Conservation (phyloP, 2,329 filamentous ascomycete genomes). For the Triangularia verruculosa region DNA sequence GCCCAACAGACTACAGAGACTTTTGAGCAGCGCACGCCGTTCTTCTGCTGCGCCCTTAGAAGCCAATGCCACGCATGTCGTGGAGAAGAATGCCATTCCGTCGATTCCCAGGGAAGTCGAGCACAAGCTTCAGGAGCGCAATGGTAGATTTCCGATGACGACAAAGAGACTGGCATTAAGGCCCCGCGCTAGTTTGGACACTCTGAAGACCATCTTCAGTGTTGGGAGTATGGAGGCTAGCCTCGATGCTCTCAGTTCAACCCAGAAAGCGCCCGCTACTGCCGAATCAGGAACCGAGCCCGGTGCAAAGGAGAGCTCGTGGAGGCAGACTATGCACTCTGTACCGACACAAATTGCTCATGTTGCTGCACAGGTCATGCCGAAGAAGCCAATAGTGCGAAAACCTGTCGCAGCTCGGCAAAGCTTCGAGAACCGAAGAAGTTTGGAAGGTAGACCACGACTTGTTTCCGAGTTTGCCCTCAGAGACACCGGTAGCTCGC, state of each 20-base stretch:
- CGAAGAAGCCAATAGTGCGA: constrained; percentile 33
- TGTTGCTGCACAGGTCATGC: constrained; percentile 31
- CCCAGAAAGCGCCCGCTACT: not conserved
- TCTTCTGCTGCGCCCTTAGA: constrained; percentile 31
- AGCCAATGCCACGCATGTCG: constrained; percentile 34
- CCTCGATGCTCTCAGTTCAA: constrained; percentile 25
- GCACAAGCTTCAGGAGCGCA: constrained; percentile 36
- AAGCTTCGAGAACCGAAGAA: constrained; percentile 13
- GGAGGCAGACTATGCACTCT: constrained; percentile 29
- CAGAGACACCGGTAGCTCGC: constrained; percentile 9
- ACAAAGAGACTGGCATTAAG: constrained; percentile 39
- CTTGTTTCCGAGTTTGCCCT: not conserved
- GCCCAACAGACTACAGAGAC: constrained; percentile 39
- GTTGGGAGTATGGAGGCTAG: constrained; percentile 44
- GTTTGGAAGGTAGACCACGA: constrained; percentile 1
- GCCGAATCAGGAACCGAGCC: constrained; percentile 2
- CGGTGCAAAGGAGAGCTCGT: constrained; percentile 19
- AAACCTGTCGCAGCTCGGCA: constrained; percentile 32
- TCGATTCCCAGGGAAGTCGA: constrained; percentile 37
- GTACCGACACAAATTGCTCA: constrained; percentile 29
- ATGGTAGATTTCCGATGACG: constrained; percentile 34
- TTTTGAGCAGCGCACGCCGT: constrained; percentile 37
- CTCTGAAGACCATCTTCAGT: constrained; percentile 49
- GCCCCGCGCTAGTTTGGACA: constrained; percentile 45
- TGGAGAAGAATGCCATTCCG: constrained; percentile 34